These are phyloP conservation scores for Paecilomyces variotii DNA, from an alignment of 2,329 filamentous ascomycete species.

Conservation along the genomic window DNA sequence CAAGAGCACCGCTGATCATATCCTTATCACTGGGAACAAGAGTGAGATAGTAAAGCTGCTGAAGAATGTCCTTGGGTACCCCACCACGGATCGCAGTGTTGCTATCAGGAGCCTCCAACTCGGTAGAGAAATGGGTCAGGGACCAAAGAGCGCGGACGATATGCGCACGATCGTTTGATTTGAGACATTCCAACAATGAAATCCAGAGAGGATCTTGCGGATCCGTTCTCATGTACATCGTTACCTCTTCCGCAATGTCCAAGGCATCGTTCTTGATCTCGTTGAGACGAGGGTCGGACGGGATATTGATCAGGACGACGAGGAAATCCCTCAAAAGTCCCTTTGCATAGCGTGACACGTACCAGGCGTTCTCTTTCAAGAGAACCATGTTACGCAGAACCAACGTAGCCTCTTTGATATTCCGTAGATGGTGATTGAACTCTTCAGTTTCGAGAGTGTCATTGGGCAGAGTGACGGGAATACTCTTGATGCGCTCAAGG, in stretches of 20 bases:
- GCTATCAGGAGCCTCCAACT: slow-evolving; percentile 68
- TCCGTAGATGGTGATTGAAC: slow-evolving; percentile 62
- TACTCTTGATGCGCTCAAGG: slow-evolving; percentile 60
- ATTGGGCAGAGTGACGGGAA: slow-evolving; percentile 52
- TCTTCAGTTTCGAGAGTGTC: slow-evolving; percentile 63
- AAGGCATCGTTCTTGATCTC: slow-evolving; percentile 87
- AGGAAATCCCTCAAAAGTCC: slow-evolving; percentile 68
- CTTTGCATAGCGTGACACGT: slow-evolving; percentile 62
- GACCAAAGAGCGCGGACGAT: slow-evolving; percentile 74
- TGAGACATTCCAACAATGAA: slow-evolving; percentile 52
- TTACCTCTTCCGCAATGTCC: slow-evolving; percentile 85
- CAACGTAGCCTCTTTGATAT: slow-evolving; percentile 76
- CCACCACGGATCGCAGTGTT: slow-evolving; percentile 47
- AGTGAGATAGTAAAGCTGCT: slow-evolving; percentile 36
- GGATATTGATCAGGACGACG: slow-evolving; percentile 72
- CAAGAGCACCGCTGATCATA: slow-evolving; percentile 75
- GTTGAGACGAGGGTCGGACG: slow-evolving; percentile 58
- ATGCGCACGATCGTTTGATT: slow-evolving; percentile 68
- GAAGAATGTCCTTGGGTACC: slow-evolving; percentile 58
- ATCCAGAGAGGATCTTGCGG: slow-evolving; percentile 70
- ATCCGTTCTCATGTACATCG: slow-evolving; percentile 67
- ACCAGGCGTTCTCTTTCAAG: slow-evolving; percentile 76
- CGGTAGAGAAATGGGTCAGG: slow-evolving; percentile 81
- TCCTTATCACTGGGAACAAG: slow-evolving; percentile 66
- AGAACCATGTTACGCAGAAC: slow-evolving; percentile 96